Evolutionary conservation across 768 basidiomycete genomes (phyloP), one percentile per base, ranked within the genome.

Genomic region (Leucocoprinus sp.): DNA sequence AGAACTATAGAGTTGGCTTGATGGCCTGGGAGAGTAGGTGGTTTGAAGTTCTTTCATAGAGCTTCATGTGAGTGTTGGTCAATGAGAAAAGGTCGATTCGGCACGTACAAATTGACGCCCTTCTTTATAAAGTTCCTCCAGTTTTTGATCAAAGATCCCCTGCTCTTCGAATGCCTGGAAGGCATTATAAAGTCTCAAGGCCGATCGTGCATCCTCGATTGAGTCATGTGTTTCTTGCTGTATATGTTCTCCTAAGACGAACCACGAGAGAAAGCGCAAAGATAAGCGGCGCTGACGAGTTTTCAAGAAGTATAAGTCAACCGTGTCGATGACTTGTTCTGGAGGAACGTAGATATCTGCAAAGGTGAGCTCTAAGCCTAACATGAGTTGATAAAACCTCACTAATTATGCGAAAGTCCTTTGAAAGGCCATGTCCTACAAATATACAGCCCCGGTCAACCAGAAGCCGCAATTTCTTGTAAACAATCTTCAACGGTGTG

Each of bases 381-480:
- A 7, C 11, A 4, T 19, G 12, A 5, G 1, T 12, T 14, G n/a
- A 18, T 15, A n/a, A 6, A 17, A 24, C 67, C 88, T 60, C 54
- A 95, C 95, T 99, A 67, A 98, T 99, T 45, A 95, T 98, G 8
- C 95, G 79, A 67, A 98, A 97, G 61, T 99, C 96, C 59, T 98
- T 97, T 12, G 91, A 85, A 14, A 99, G 75, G 4, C 96, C 96
- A 56, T 99, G 96, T 0, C 96, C 96, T 45, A 98, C 85, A 60
- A 99, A 99, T 48, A 92, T 86, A 58, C 96, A 99, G 4, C 93
- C 93, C 18, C 84, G 74, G 60, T 99, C 96, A 15, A 98, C 93
- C 4, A 98, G 71, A 15, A 93, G 64, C 2, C 96, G 80, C 9
- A 99, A 69, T 60, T 99, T 99, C 72, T 98, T 98, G 68, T 98